Evolutionary conservation across 129 eudicot species (phyloP), one percentile per base, ranked within the genome.

Genomic region (Pulicaria dysenterica): DNA sequence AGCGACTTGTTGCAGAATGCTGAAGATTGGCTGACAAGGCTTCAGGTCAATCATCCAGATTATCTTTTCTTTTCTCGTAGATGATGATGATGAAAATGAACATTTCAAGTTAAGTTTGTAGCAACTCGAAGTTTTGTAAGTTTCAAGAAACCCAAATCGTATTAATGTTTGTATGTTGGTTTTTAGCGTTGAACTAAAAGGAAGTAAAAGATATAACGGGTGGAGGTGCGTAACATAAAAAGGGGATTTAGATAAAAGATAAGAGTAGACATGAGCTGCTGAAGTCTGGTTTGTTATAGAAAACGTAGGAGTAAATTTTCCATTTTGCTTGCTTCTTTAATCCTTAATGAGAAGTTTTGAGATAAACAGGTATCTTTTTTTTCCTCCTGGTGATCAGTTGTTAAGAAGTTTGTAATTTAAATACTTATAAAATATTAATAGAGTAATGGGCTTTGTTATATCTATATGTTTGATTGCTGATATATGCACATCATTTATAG

Each of bases 11-110:
- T 79, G 67, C 88, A 84, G 75, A 83, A 83, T 36, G 98, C 96
- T 66, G 91, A 89, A 36, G 74, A 72, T 49, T 87, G 89, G 95
- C 71, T 89, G 45, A 77, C 82, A 1, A 8, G 19, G 11, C 95
- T 78, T 53, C 86, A 78, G 76, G 98, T 92, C 86, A 81, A 87
- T 74, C 96, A 86, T 85, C 98, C 98, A 4, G 98, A 89, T 79
- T 87, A 79, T 77, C 82, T 82, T 69, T 92, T 92, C 87, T 86
- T 85, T 82, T 74, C 84, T 66, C 88, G 90, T 64, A 81, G 83
- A 75, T 92, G 88, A 77, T 68, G 43, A 24, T 24, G 31, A 24
- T 24, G 31, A 24, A 0, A 2, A 24, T 24, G 31, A 24, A 24
- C 31, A 24, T 24, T 24, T 19, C 59, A 51, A 66, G 73, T 8